phyloP scores from a whole-genome alignment of 805 yeast genomes.

The Candida xyloterini region DNA sequence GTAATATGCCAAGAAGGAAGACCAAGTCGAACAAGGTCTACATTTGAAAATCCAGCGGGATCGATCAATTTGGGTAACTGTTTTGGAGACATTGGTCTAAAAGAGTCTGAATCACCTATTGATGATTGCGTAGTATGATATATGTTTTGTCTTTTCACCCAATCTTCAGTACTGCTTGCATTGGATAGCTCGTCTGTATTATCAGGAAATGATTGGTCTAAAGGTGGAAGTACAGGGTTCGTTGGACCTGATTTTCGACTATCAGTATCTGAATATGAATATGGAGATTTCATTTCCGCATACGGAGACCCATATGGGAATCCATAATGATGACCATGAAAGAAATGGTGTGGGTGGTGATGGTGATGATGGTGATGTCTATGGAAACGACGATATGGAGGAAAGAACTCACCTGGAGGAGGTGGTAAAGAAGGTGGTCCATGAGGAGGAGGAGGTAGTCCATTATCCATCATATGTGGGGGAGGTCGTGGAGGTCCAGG shows the following conservation, averaged over 20 bases:
- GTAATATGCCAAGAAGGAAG: constrained; percentile 38
- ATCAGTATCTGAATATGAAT: constrained; percentile 3
- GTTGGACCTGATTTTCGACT: not conserved
- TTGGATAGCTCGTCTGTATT: not conserved
- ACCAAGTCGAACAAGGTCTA: constrained; percentile 32
- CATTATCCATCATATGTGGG: constrained; percentile 4
- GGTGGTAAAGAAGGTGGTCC: constrained; percentile 8
- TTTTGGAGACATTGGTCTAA: not conserved
- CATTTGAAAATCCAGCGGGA: constrained; percentile 24
- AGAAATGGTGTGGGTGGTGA: constrained; percentile 27
- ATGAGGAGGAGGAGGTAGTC: constrained; percentile 4
- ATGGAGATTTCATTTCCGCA: constrained; percentile 5
- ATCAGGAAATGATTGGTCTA: not conserved
- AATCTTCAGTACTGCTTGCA: constrained; percentile 22
- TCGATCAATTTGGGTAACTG: not conserved
- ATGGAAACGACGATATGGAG: not conserved
- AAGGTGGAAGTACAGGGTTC: constrained; percentile 13
- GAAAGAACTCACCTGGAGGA: constrained; percentile 2
- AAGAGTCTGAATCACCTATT: not conserved
- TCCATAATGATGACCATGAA: constrained; percentile 14
- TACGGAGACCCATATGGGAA: constrained; percentile 18
- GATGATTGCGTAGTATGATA: constrained; percentile 5
- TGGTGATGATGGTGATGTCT: constrained; percentile 12
- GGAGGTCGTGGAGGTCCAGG: constrained; percentile 6
- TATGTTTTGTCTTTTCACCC: constrained; percentile 25